A percentile compares a stretch with the other conserved stretches of the same genome.
Evolutionary conservation across 805 yeast species (phyloP).

Genomic region (Lipomyces sp.): DNA sequence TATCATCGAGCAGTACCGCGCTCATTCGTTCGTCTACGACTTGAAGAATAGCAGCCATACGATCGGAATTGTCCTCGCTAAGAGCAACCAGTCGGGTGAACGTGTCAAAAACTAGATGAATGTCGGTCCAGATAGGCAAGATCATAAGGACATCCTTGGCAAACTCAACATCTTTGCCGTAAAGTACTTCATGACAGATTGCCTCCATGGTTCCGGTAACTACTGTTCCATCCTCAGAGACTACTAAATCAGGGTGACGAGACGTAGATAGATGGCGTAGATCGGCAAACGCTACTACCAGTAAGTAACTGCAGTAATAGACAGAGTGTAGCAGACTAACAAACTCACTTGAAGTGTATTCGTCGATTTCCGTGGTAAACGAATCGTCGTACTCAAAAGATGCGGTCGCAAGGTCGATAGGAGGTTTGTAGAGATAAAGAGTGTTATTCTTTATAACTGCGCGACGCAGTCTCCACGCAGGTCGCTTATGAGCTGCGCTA

Average conservation of each 20-base stretch:
- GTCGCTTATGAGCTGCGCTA: conserved; percentile 6
- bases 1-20: conserved; percentile 17
- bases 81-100: conserved; percentile 44
- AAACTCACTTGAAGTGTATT: background rate
- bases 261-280: conserved; percentile 22
- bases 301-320: background rate
- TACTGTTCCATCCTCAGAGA: conserved; percentile 50
- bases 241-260: conserved; percentile 60
- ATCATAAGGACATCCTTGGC: conserved; percentile 47
- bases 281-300: background rate
- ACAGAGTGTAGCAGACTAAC: background rate
- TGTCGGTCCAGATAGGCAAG: conserved; percentile 55
- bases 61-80: conserved; percentile 3
- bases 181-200: conserved; percentile 69
- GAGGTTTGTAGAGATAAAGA: conserved; percentile 59
- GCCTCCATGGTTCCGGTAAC: conserved; percentile 64
- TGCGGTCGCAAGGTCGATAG: conserved; percentile 46
- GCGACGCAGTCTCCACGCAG: conserved; percentile 48
- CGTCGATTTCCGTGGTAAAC: too few relatives aligned
- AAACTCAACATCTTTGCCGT: conserved; percentile 46
- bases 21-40: conserved; percentile 5
- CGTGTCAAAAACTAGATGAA: conserved; percentile 44
- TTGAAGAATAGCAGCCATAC: conserved; percentile 5
- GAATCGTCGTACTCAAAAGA: conserved; percentile 33
- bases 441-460: conserved; percentile 71